A percentile compares a stretch with the other conserved stretches of the same genome.
These are phyloP conservation scores for Polytrichum formosum DNA, from an alignment of 225 moss, liverwort and hornwort genomes.

Conservation along the genomic window DNA sequence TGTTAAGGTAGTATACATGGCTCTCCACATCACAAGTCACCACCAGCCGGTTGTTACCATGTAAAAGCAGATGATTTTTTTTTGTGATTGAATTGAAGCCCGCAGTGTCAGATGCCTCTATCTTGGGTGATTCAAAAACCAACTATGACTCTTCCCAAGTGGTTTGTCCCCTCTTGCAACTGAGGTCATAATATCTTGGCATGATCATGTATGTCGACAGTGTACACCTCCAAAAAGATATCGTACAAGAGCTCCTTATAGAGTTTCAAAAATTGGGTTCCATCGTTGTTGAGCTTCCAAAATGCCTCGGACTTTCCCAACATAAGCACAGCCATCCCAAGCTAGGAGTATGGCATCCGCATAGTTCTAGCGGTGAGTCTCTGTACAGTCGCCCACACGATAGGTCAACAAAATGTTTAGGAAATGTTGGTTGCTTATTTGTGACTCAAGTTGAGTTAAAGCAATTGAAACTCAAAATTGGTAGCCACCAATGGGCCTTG, in stretches of 20 bases:
- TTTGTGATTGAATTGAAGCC: background rate
- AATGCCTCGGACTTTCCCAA: too few relatives aligned
- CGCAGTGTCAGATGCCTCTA: background rate
- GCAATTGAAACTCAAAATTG: conserved; percentile 3
- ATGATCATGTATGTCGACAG: background rate
- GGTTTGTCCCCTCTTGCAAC: background rate
- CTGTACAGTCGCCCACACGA: background rate
- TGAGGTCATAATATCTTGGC: background rate
- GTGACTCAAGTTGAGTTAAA: conserved; percentile 3
- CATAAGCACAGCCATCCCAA: background rate
- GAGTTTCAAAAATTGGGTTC: conserved; percentile 4
- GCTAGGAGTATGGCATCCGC: background rate
- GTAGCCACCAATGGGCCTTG: conserved; percentile 15
- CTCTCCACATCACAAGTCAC: background rate
- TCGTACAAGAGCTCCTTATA: background rate
- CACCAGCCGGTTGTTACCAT: background rate
- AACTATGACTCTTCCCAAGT: background rate
- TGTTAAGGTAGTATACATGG: too few relatives aligned
- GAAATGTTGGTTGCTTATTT: background rate
- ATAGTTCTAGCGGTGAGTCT: background rate
- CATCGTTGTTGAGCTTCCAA: background rate
- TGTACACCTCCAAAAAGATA: conserved; percentile 5
- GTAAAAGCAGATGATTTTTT: background rate
- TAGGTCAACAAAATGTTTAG: background rate
- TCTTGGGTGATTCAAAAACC: background rate